Evolutionary conservation across 202 grass and related monocot genomes (phyloP).

Genomic region (Setaria italica): DNA sequence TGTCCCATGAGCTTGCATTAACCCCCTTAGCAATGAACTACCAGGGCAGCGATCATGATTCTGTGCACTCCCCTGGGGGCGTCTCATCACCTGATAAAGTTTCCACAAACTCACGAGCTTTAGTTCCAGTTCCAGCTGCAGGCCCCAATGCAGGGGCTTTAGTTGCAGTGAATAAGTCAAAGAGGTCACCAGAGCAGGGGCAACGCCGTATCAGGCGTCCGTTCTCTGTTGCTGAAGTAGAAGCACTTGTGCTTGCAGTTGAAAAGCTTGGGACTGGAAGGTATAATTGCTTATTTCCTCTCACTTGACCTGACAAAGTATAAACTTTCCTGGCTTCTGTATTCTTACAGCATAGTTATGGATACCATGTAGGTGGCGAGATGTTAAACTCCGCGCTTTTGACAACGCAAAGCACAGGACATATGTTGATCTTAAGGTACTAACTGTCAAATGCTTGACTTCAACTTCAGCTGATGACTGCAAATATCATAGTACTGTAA

Average conservation of each 20-base stretch:
- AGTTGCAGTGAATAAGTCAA: constrained; percentile 73
- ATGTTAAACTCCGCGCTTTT: too few relatives aligned
- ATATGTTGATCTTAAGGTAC: constrained; percentile 92
- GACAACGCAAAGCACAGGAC: too few relatives aligned
- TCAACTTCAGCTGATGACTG: constrained; percentile 20
- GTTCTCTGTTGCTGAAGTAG: constrained; percentile 94
- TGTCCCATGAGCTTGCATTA: constrained; percentile 55
- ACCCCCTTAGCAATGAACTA: constrained; percentile 62
- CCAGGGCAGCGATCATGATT: constrained; percentile 78
- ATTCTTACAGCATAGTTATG: too few relatives aligned
- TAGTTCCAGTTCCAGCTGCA: constrained; percentile 48
- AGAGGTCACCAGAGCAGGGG: constrained; percentile 70
- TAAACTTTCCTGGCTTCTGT: too few relatives aligned
- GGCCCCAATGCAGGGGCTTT: constrained; percentile 61
- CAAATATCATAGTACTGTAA: constrained; percentile 28
- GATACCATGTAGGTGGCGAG: too few relatives aligned
- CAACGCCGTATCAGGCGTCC: constrained; percentile 91
- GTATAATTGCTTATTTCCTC: constrained; percentile 39
- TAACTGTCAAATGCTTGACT: constrained; percentile 37
- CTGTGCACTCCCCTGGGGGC: constrained; percentile 53
- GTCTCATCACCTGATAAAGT: constrained; percentile 47
- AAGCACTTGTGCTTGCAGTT: constrained; percentile 92
- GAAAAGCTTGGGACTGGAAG: constrained; percentile 99
- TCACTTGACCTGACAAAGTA: too few relatives aligned
- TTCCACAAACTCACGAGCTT: constrained; percentile 55